Base-by-base conservation (phyloP, 441 rosid genomes). In the Erodium trifolium region DNA sequence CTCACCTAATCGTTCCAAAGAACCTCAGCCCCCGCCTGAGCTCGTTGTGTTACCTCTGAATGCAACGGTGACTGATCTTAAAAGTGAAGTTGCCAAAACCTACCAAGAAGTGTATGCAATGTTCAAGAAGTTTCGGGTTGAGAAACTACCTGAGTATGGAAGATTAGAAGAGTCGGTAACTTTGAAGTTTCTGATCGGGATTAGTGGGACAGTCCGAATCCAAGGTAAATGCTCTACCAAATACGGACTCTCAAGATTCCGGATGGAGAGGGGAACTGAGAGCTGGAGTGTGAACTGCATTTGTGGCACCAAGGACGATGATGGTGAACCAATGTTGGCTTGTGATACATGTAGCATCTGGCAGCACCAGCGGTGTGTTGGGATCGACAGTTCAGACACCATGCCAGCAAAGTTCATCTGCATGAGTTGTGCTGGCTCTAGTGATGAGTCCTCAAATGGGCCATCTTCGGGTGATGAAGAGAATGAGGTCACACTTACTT, bases 291-390 rank as follows among this genome's bases (percentile, higher is more conserved):
- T 87, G 55, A 90, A 86, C 66, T 90, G 96, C 70, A 57, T 62
- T 12, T 89, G 96, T 60, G 91, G 96, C 1, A 79, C 93, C 4
- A 87, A 78, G 73, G 96, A 89, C 72, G 96, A 89, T 62, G 96
- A 89, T 67, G 91, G 91, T 19, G 93, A 89, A 77, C 83, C 83
- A 68, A 89, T 89, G 93, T 69, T 89, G 71, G 91, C 88, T 0
- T 89, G 96, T 72, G 91, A 89, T 71, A 34, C 19, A 12, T 89
- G 90, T 45, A 77, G 89, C 45, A 85, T 85, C 41, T 89, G 96
- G 93, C 87, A 82, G 76, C 93, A 87, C 63, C 86, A 89, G 10
- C 80, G 91, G 70, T 90, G 96, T 72, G 84, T 83, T 62, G 91
- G 90, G 67, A 85, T 86, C 47, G 81, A 80, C 62, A 85, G 77